These are phyloP conservation scores for Elongisporangium prolatum DNA, from an alignment of 352 stramenopile genomes.

Conservation along the genomic window DNA sequence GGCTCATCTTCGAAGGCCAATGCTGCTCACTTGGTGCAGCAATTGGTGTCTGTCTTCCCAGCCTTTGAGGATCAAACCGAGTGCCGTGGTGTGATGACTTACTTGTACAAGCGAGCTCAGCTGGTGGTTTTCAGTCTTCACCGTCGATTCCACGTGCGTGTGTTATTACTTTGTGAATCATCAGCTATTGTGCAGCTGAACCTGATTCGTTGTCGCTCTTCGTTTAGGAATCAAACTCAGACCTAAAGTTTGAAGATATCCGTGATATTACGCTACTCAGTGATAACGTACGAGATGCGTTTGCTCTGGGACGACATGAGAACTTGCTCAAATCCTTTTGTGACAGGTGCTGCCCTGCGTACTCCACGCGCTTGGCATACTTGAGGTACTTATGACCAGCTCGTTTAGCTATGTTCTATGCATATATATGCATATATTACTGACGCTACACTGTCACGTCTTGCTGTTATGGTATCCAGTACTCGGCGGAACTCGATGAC, in stretches of 20 bases:
- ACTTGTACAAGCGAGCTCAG: slow-evolving; percentile 73
- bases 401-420: neutral
- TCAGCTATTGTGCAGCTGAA: neutral
- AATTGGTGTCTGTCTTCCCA: slow-evolving; percentile 51
- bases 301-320: neutral
- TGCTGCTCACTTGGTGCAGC: slow-evolving; percentile 46
- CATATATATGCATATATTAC: neutral
- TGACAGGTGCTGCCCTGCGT: slow-evolving; percentile 69
- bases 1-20: slow-evolving; percentile 21
- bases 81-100: slow-evolving; percentile 39
- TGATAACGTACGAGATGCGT: slow-evolving; percentile 44
- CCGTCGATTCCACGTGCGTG: slow-evolving; percentile 56
- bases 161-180: neutral
- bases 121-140: slow-evolving; percentile 45
- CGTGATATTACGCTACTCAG: slow-evolving; percentile 53
- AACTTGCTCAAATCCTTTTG: neutral
- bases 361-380: slow-evolving; percentile 57
- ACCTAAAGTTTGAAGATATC: slow-evolving; percentile 58
- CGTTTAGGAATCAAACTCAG: slow-evolving; percentile 35
- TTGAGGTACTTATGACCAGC: slow-evolving; percentile 38
- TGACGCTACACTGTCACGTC: neutral
- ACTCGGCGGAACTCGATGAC: slow-evolving; percentile 40
- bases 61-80: slow-evolving; percentile 67
- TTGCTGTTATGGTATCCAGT: slow-evolving; percentile 22
- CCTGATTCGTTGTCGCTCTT: slow-evolving; percentile 4